Conservation (phyloP, 441 rosid genomes). For the Gossypium aridum region DNA sequence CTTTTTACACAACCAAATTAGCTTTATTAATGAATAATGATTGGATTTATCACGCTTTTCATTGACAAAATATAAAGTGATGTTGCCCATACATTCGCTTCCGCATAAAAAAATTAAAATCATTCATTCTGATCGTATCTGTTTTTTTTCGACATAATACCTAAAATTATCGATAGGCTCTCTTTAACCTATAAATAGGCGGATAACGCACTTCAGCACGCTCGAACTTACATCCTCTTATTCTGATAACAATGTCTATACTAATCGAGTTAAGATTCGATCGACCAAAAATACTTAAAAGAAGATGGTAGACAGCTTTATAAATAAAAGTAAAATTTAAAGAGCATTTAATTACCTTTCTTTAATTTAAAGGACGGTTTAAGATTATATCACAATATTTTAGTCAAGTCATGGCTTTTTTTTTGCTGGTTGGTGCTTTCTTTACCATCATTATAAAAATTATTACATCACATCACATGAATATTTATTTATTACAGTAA, state of each 20-base stretch:
- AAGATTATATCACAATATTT: not conserved
- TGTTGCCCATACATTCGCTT: too few species aligned
- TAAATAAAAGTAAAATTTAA: too few species aligned
- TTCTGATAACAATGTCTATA: too few species aligned
- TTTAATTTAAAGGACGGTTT: not conserved
- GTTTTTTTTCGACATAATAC: rapidly evolving
- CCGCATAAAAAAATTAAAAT: too few species aligned
- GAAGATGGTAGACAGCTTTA: too few species aligned
- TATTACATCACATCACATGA: not conserved
- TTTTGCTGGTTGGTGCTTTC: not conserved
- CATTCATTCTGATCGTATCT: too few species aligned
- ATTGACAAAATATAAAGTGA: not conserved
- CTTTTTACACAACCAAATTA: not conserved
- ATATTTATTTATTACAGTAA: not conserved
- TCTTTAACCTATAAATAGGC: rapidly evolving
- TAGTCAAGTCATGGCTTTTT: not conserved
- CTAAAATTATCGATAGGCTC: rapidly evolving
- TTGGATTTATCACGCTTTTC: not conserved
- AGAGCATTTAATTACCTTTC: not conserved
- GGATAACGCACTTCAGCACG: rapidly evolving
- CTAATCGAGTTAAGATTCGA: too few species aligned
- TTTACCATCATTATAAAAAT: not conserved
- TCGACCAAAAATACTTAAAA: too few species aligned
- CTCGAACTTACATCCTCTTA: rapidly evolving
- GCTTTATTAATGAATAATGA: not conserved